A percentile compares a stretch with the other conserved stretches of the same genome.
phyloP scores from a whole-genome alignment of 768 basidiomycete genomes.

The Suillus cothurnatus region DNA sequence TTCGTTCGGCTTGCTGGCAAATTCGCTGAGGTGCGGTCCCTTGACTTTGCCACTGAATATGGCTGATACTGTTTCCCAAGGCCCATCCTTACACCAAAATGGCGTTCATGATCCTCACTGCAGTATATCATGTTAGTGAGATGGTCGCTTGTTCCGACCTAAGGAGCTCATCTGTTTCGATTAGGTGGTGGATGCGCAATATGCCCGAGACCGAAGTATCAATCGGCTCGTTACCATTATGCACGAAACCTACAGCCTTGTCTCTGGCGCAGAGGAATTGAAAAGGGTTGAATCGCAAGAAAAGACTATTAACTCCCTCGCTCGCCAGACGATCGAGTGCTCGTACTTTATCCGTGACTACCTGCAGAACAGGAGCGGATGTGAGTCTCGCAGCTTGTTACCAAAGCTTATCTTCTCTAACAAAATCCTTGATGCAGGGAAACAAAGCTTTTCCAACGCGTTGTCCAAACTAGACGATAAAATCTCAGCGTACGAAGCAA shows the following conservation, averaged over 20 bases:
- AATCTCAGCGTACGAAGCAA: background rate
- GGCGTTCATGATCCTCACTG: conserved; percentile 9
- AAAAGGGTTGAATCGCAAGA: conserved; percentile 9
- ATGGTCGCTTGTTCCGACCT: background rate
- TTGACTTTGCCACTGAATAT: background rate
- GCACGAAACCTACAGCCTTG: conserved; percentile 12
- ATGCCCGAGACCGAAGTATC: conserved; percentile 7
- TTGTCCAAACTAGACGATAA: conserved; percentile 4
- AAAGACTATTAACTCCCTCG: conserved; percentile 14
- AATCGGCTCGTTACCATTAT: conserved; percentile 10
- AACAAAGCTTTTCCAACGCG: background rate
- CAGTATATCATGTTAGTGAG: conserved; percentile 7
- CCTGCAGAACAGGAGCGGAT: conserved; percentile 19
- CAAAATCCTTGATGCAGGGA: background rate
- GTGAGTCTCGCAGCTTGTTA: conserved; percentile 17
- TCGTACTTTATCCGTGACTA: conserved; percentile 33
- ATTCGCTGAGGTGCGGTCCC: conserved; percentile 7
- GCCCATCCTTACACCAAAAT: conserved; percentile 18
- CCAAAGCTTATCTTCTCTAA: background rate
- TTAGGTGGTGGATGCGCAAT: conserved; percentile 9
- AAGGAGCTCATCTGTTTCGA: background rate
- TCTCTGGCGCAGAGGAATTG: conserved; percentile 10
- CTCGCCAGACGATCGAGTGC: conserved; percentile 30
- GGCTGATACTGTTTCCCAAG: conserved; percentile 2
- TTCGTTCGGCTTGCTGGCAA: conserved; percentile 7